phyloP scores from a whole-genome alignment of 2,329 filamentous ascomycete genomes.

The Byssothecium circinans region DNA sequence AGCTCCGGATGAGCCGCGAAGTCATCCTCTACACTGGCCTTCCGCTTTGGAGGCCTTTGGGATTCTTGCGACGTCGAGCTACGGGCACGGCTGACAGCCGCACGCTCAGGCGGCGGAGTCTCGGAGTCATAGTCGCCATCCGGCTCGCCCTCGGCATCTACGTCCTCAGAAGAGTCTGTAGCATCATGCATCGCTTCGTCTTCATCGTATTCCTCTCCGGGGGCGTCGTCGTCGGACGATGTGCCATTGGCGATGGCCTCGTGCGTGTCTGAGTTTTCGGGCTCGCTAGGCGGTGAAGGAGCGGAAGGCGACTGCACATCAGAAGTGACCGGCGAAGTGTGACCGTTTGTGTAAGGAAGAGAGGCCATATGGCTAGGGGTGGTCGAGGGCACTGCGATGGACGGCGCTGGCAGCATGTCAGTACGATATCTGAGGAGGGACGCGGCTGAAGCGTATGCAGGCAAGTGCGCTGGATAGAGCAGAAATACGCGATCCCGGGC shows the following conservation, averaged over 20 bases:
- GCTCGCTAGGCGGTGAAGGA: slow-evolving; percentile 64
- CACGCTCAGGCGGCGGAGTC: slow-evolving; percentile 48
- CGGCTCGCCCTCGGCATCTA: slow-evolving; percentile 54
- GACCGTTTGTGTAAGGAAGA: slow-evolving; percentile 68
- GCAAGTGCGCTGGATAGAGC: slow-evolving; percentile 40
- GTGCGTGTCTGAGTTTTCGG: slow-evolving; percentile 73
- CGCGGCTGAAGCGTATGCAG: slow-evolving; percentile 36
- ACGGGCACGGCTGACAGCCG: slow-evolving; percentile 57
- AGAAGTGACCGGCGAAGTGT: slow-evolving; percentile 59
- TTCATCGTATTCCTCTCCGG: slow-evolving; percentile 46
- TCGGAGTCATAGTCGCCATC: slow-evolving; percentile 76
- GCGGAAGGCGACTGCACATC: slow-evolving; percentile 49
- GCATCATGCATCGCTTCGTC: slow-evolving; percentile 49
- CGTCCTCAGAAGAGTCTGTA: slow-evolving; percentile 52
- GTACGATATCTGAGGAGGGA: slow-evolving; percentile 40
- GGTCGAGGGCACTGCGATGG: slow-evolving; percentile 64
- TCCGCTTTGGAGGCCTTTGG: slow-evolving; percentile 68
- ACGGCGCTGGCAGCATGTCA: slow-evolving; percentile 59
- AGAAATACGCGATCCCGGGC: slow-evolving; percentile 48
- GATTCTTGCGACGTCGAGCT: slow-evolving; percentile 72
- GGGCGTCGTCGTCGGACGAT: slow-evolving; percentile 45
- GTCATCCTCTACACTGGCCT: slow-evolving; percentile 67
- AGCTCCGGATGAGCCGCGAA: slow-evolving; percentile 92
- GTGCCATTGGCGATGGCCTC: slow-evolving; percentile 53
- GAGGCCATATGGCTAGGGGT: slow-evolving; percentile 64